Evolutionary conservation across 1,284 basidiomycete species (phyloP), one percentile per base, ranked within the genome.

Genomic region (Hypsizygus ulmarius): DNA sequence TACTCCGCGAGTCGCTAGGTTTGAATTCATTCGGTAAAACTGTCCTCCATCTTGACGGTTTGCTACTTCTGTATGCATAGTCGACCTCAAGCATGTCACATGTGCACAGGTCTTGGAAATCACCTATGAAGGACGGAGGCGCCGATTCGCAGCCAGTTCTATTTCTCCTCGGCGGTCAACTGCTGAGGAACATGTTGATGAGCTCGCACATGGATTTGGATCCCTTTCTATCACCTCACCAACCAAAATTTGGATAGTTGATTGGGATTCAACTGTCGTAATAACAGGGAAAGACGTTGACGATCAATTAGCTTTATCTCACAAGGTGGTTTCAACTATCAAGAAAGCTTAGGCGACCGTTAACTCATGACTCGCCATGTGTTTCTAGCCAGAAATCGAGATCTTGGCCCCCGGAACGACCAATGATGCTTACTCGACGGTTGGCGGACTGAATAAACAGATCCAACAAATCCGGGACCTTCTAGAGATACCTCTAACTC

Each of bases 401-500:
- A 66, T 72, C 9, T 62, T 77, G 38, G 64, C 73, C 18, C 68
- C 71, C 49, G 67, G 55, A 50, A 57, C 73, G n/a, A 59, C 62
- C 38, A 63, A 68, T 33, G 73, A 81, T 52, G 81, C 82, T 18
- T 89, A 88, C 62, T 74, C 82, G 12, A 77, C 82, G 11, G 85
- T 99, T 12, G 97, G 97, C 19, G 97, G 97, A 2, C 77, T 99
- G 19, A 79, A 87, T 57, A 80, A 82, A 55, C 94, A 97, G 62
- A 95, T 99, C 53, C 74, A 82, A 45, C 84, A 93, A 65, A 91
- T 99, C 53, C 82, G 90, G 32, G 88, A 94, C 59, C 80, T 99
- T n/a, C 81, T 99, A 33, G 96, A 99, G 61, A 87, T 99, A 46
- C 97, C 97, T 1, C 75, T 99, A 39, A 88, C 81, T 15, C 84